A percentile compares a stretch with the other conserved stretches of the same genome.
phyloP scores from a whole-genome alignment of 495 filamentous ascomycete species.

The Xylaria curta region DNA sequence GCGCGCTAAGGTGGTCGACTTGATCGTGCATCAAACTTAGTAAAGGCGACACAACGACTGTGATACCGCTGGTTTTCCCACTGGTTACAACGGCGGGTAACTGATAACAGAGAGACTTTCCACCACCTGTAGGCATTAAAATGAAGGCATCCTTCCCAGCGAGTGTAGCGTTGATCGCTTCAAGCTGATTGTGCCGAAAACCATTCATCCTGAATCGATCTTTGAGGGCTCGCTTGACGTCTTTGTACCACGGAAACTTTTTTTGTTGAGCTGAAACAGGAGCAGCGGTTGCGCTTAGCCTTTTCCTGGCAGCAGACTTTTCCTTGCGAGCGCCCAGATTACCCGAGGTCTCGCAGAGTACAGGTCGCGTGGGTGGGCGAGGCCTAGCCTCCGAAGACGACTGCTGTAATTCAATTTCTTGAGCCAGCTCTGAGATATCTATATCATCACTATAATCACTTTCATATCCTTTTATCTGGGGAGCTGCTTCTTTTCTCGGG shows the following conservation, averaged over 20 bases:
- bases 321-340: conserved; percentile 41
- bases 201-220: conserved; percentile 82
- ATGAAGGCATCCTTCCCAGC: conserved; percentile 88
- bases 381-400: conserved; percentile 36
- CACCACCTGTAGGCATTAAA: conserved; percentile 96
- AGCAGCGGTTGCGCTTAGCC: conserved; percentile 27
- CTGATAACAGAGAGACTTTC: conserved; percentile 97
- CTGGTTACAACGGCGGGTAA: conserved; percentile 83
- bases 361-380: conserved; percentile 35
- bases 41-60: conserved; percentile 91
- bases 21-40: conserved; percentile 98
- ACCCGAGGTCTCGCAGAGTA: conserved; percentile 46
- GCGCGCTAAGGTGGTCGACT: conserved; percentile 74
- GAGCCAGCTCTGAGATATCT: conserved; percentile 69
- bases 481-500: conserved; percentile 27
- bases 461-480: conserved; percentile 59
- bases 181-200: conserved; percentile 90
- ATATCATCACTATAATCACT: conserved; percentile 72
- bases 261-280: conserved; percentile 49
- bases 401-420: conserved; percentile 60
- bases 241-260: conserved; percentile 77
- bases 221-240: conserved; percentile 77
- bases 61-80: conserved; percentile 84
- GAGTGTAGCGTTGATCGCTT: conserved; percentile 94
- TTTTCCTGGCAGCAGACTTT: conserved; percentile 38